phyloP scores from a whole-genome alignment of 129 eudicot species.

The Artemisia tridentata region DNA sequence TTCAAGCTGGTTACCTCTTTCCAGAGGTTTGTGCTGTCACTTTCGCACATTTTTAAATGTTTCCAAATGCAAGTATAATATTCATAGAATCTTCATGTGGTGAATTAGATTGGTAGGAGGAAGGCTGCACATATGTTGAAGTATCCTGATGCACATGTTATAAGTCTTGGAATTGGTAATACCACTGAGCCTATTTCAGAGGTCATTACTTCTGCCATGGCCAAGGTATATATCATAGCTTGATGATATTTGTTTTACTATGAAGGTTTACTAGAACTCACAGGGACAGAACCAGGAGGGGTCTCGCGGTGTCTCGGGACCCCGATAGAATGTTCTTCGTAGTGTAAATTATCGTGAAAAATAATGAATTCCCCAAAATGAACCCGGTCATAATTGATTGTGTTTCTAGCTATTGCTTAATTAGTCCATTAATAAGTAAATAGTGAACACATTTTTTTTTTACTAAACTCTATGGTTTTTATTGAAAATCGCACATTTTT shows the following conservation, averaged over 20 bases:
- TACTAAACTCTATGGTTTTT: too few relatives aligned
- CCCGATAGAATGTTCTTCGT: too few relatives aligned
- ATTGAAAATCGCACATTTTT: too few relatives aligned
- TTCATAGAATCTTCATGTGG: neutral
- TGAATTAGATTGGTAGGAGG: slow-evolving; percentile 64
- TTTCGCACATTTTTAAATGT: neutral
- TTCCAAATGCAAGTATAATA: neutral
- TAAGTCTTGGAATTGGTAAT: slow-evolving; percentile 93
- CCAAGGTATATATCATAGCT: slow-evolving; percentile 44
- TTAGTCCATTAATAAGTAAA: too few relatives aligned
- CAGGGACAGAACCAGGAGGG: too few relatives aligned
- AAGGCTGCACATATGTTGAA: slow-evolving; percentile 69
- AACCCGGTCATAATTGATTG: too few relatives aligned
- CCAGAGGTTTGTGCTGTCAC: slow-evolving; percentile 58
- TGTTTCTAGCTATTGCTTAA: too few relatives aligned
- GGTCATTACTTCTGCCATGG: slow-evolving; percentile 80
- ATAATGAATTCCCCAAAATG: too few relatives aligned
- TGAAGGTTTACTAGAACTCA: too few relatives aligned
- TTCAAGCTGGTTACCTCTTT: slow-evolving; percentile 92
- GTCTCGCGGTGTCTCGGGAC: too few relatives aligned
- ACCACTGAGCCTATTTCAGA: slow-evolving; percentile 96
- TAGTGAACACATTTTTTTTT: slow-evolving; percentile 13
- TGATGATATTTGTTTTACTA: too few relatives aligned
- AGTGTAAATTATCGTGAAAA: too few relatives aligned
- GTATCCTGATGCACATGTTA: slow-evolving; percentile 86